Evolutionary conservation across 305 asterid species (phyloP).

Genomic region (Fraxinus dipetala): DNA sequence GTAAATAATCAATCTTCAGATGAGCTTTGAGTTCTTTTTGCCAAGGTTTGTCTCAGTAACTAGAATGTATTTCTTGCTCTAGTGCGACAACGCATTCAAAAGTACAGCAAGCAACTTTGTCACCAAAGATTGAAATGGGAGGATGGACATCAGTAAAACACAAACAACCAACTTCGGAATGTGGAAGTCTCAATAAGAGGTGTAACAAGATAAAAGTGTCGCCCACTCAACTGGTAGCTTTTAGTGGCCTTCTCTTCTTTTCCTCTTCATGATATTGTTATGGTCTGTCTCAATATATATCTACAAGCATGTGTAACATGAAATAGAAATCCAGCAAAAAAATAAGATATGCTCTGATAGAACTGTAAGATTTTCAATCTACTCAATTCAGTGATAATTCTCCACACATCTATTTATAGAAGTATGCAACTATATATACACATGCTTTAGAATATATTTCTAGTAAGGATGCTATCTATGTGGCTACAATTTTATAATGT

Average conservation of each 20-base stretch:
- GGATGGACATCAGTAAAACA: slow-evolving; percentile 73
- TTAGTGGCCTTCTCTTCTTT: slow-evolving; percentile 10
- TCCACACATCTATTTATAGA: no score
- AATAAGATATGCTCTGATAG: neutral
- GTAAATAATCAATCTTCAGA: neutral
- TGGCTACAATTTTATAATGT: no score
- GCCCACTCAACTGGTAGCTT: slow-evolving; percentile 44
- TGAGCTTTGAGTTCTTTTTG: neutral
- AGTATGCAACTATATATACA: no score
- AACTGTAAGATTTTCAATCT: no score
- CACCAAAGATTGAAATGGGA: slow-evolving; percentile 47
- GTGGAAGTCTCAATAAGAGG: slow-evolving; percentile 28
- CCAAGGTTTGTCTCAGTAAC: slow-evolving; percentile 17
- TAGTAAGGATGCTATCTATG: no score
- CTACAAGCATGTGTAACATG: slow-evolving; percentile 12
- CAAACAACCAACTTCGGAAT: slow-evolving; percentile 34
- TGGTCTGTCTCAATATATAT: neutral
- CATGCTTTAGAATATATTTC: no score
- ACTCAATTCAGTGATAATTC: no score
- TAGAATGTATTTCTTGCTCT: slow-evolving; percentile 19
- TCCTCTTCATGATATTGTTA: slow-evolving; percentile 20
- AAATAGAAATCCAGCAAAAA: neutral
- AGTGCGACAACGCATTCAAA: slow-evolving; percentile 32
- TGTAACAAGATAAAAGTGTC: slow-evolving; percentile 37
- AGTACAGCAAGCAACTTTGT: slow-evolving; percentile 29